Conservation (phyloP, 495 filamentous ascomycete species). For the Xylaria bambusicola region DNA sequence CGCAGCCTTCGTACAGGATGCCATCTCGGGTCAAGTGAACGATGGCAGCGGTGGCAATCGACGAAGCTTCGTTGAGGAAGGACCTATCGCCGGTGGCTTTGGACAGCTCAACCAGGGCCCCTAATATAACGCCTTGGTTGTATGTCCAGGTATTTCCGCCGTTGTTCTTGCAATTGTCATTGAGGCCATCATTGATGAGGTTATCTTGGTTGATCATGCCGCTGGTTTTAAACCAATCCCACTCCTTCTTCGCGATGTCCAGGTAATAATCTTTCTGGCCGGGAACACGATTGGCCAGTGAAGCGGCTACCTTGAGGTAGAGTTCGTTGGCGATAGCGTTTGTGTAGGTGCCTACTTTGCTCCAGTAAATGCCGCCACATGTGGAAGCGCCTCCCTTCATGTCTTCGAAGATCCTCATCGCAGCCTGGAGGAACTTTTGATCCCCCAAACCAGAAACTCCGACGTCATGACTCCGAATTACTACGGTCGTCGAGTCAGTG, state of each 20-base stretch:
- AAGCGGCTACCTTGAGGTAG: constrained; percentile 67
- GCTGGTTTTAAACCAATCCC: constrained; percentile 67
- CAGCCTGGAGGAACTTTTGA: constrained; percentile 54
- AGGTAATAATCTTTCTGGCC: constrained; percentile 54
- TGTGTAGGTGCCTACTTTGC: constrained; percentile 58
- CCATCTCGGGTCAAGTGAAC: constrained; percentile 53
- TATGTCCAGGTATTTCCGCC: constrained; percentile 67
- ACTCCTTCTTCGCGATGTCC: constrained; percentile 57
- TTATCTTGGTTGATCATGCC: constrained; percentile 67
- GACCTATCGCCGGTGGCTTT: constrained; percentile 53
- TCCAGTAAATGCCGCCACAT: constrained; percentile 72
- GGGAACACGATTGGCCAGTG: constrained; percentile 67
- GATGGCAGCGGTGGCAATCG: constrained; percentile 68
- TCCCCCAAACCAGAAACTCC: constrained; percentile 46
- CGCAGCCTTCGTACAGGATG: constrained; percentile 67
- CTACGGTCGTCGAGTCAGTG: constrained; percentile 6
- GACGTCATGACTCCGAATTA: constrained; percentile 66
- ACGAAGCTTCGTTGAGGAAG: constrained; percentile 57
- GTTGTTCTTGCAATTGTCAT: constrained; percentile 63
- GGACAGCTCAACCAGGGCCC: constrained; percentile 68
- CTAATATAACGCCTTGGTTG: constrained; percentile 79
- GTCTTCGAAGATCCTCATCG: constrained; percentile 61
- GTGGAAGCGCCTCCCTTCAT: constrained; percentile 59
- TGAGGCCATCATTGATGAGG: constrained; percentile 72
- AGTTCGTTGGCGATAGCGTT: constrained; percentile 79